Percentiles rank a stretch among this genome's conserved stretches.
Evolutionary conservation across 768 basidiomycete species (phyloP).

Genomic region (Xerocomellus amylosporus): DNA sequence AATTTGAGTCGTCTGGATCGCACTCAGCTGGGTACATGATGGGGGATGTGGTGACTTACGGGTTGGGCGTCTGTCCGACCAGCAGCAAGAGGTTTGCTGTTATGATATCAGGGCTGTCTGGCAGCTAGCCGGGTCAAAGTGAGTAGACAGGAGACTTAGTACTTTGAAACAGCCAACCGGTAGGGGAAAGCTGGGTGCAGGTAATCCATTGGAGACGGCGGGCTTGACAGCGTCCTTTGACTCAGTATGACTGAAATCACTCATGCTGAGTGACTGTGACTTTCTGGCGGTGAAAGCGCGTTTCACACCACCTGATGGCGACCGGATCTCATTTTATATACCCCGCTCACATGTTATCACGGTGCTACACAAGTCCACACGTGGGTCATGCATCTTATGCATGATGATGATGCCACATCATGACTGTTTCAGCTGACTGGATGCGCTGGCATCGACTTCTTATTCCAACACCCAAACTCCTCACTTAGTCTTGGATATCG

Average conservation of each 20-base stretch:
- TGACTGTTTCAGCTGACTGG: not conserved
- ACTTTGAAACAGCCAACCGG: constrained; percentile 33
- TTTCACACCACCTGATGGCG: not conserved
- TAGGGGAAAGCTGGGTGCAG: constrained; percentile 37
- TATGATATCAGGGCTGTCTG: constrained; percentile 47
- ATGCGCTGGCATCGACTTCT: not conserved
- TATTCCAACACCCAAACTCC: too few relatives aligned
- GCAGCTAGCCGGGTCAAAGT: constrained; percentile 35
- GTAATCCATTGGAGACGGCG: constrained; percentile 42
- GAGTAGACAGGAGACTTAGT: not conserved
- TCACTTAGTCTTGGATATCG: too few relatives aligned
- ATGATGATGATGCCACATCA: too few relatives aligned
- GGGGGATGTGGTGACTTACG: constrained; percentile 31
- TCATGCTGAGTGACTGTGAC: constrained; percentile 7
- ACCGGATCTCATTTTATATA: constrained; percentile 11
- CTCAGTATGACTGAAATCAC: constrained; percentile 8
- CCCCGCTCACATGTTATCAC: not conserved
- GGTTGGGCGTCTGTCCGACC: constrained; percentile 35
- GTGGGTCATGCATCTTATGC: too few relatives aligned
- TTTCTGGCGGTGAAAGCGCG: not conserved
- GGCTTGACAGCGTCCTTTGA: constrained; percentile 1
- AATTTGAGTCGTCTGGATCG: constrained; percentile 41
- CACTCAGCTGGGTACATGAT: not conserved
- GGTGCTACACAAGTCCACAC: not conserved
- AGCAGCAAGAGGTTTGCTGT: constrained; percentile 47